These are phyloP conservation scores for Psilocybe mexicana DNA, from an alignment of 1,284 basidiomycete species.

Conservation along the genomic window DNA sequence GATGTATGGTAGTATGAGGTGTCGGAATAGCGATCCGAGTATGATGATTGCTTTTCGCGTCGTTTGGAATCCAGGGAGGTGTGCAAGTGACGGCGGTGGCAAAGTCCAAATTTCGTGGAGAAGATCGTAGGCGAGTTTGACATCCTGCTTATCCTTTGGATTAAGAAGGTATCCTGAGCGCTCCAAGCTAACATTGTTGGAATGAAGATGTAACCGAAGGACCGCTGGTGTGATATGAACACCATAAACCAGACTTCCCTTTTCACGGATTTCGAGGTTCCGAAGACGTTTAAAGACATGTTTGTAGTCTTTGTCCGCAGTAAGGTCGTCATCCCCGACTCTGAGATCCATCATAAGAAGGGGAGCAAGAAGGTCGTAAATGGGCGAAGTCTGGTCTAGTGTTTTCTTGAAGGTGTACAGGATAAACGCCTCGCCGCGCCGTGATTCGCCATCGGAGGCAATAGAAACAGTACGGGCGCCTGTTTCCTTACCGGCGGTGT, in stretches of 20 bases:
- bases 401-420: conserved; percentile 22
- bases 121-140: conserved; percentile 24
- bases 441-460: conserved; percentile 31
- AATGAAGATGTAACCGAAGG: neutral
- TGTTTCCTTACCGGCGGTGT: conserved; percentile 13
- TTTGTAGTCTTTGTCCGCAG: conserved; percentile 1
- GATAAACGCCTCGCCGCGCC: conserved; percentile 20
- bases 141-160: conserved; percentile 37
- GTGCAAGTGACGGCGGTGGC: conserved; percentile 12
- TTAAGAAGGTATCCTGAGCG: conserved; percentile 18
- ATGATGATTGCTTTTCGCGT: conserved; percentile 21
- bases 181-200: neutral
- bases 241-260: conserved; percentile 2
- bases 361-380: conserved; percentile 21
- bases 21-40: conserved; percentile 22
- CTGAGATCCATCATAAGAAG: conserved; percentile 30
- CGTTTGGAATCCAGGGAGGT: conserved; percentile 16
- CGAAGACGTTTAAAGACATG: no score
- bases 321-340: conserved; percentile 37
- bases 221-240: neutral
- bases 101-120: conserved; percentile 27
- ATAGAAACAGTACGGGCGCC: conserved; percentile 17
- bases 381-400: conserved; percentile 17
- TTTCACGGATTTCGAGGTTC: no score
- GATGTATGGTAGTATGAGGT: conserved; percentile 33